Conservation (phyloP, 805 yeast genomes). For the Saturnispora bothae region DNA sequence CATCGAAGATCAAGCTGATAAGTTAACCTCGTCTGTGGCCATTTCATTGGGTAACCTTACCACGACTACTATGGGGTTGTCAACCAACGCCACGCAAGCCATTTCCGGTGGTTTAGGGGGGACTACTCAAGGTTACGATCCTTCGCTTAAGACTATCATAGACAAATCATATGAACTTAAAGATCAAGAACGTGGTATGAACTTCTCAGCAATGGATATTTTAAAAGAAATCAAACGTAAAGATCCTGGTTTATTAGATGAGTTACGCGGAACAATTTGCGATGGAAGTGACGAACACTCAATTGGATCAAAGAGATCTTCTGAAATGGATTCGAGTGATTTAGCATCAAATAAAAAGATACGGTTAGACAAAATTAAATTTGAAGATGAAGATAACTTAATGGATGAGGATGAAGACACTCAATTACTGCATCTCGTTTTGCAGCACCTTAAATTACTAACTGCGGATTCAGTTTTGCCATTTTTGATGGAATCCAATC, state of each 20-base stretch:
- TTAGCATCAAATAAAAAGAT: conserved; percentile 8
- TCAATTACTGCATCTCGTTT: conserved; percentile 18
- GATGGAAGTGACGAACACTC: conserved; percentile 11
- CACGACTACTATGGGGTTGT: conserved; percentile 12
- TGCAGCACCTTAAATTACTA: conserved; percentile 60
- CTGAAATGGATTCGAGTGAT: conserved; percentile 8
- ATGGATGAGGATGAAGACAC: conserved; percentile 12
- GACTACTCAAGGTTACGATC: conserved; percentile 26
- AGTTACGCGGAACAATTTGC: conserved; percentile 28
- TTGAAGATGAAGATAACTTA: conserved; percentile 16
- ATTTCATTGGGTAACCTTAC: conserved; percentile 12
- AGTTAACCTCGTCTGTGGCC: conserved; percentile 24
- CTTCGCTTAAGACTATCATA: conserved; percentile 17
- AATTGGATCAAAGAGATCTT: conserved; percentile 7
- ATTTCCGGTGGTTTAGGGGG: conserved; percentile 10
- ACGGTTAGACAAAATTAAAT: conserved; percentile 19
- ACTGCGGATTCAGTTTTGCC: conserved; percentile 40
- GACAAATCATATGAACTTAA: conserved; percentile 23
- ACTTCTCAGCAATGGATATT: conserved; percentile 36
- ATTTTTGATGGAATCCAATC: conserved; percentile 49
- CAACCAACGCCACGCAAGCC: conserved; percentile 7
- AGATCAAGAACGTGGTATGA: conserved; percentile 27
- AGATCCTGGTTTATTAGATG: conserved; percentile 26
- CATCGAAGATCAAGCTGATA: conserved; percentile 17
- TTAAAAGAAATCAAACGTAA: conserved; percentile 18